Evolutionary conservation across 1,139 yeast genomes (phyloP).

Genomic region (Yarrowia galli): DNA sequence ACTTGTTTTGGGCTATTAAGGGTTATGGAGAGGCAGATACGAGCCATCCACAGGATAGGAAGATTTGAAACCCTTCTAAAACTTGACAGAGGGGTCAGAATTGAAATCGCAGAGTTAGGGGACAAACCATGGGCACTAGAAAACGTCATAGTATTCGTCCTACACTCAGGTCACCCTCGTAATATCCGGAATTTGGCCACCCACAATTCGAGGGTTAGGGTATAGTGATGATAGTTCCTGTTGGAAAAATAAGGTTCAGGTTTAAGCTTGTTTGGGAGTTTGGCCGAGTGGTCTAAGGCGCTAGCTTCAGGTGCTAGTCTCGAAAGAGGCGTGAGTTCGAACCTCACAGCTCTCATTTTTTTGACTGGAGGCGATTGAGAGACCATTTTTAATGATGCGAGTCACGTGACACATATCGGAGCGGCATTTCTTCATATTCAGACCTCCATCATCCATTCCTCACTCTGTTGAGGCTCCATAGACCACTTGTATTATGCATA

Average conservation of each 20-base stretch:
- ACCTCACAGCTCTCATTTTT: conserved; percentile 35
- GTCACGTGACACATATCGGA: not conserved
- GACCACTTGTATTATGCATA: not conserved
- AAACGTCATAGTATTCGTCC: too few species aligned
- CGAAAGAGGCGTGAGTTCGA: conserved; percentile 35
- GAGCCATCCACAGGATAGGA: too few species aligned
- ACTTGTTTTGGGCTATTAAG: too few species aligned
- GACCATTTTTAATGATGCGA: not conserved
- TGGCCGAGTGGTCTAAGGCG: conserved; percentile 36
- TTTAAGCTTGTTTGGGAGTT: not conserved
- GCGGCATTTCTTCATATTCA: too few species aligned
- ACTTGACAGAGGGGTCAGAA: too few species aligned
- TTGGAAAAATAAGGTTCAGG: not conserved
- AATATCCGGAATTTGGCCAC: too few species aligned
- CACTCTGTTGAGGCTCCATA: not conserved
- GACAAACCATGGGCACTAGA: too few species aligned
- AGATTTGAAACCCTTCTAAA: too few species aligned
- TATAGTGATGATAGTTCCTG: not conserved
- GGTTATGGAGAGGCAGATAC: too few species aligned
- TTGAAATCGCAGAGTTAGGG: too few species aligned
- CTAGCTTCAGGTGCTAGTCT: conserved; percentile 36
- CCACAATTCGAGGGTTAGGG: conserved; percentile 3
- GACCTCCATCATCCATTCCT: not conserved
- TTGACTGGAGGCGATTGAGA: too few species aligned
- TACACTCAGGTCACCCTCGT: too few species aligned